phyloP scores from a whole-genome alignment of 2,329 filamentous ascomycete genomes.

The Calcarisporium arbuscula region DNA sequence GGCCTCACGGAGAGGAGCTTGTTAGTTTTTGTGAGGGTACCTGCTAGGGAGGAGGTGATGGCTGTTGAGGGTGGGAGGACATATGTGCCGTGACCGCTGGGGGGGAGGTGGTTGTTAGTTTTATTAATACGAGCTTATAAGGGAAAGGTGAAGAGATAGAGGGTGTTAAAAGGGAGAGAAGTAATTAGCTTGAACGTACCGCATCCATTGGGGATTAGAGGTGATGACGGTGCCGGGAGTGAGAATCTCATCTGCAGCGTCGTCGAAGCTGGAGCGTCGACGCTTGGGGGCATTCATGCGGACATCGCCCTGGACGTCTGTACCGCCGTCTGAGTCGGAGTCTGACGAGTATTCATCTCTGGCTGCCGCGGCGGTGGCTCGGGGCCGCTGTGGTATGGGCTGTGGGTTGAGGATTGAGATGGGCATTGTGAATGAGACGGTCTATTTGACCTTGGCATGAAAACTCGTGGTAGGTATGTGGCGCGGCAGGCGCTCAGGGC shows the following conservation, averaged over 20 bases:
- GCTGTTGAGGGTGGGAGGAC: slow-evolving; percentile 53
- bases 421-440: slow-evolving; percentile 29
- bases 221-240: slow-evolving; percentile 88
- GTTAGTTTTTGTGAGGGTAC: slow-evolving; percentile 88
- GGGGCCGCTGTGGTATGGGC: slow-evolving; percentile 20
- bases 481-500: no score
- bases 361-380: slow-evolving; percentile 13
- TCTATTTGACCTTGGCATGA: no score
- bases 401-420: slow-evolving; percentile 41
- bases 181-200: slow-evolving; percentile 33
- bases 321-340: slow-evolving; percentile 40
- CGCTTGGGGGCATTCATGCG: slow-evolving; percentile 38
- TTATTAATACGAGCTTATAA: neutral
- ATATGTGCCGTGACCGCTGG: slow-evolving; percentile 88
- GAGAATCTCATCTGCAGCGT: slow-evolving; percentile 51
- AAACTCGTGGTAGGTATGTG: no score
- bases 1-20: slow-evolving; percentile 90
- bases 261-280: slow-evolving; percentile 19
- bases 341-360: slow-evolving; percentile 30
- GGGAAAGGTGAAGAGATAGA: neutral
- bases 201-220: slow-evolving; percentile 94
- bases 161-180: slow-evolving; percentile 2
- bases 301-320: slow-evolving; percentile 37
- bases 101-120: neutral
- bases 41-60: slow-evolving; percentile 86